Evolutionary conservation across 306 rosid species (phyloP), one percentile per base, ranked within the genome.

Genomic region (Gastrolobium villosum): DNA sequence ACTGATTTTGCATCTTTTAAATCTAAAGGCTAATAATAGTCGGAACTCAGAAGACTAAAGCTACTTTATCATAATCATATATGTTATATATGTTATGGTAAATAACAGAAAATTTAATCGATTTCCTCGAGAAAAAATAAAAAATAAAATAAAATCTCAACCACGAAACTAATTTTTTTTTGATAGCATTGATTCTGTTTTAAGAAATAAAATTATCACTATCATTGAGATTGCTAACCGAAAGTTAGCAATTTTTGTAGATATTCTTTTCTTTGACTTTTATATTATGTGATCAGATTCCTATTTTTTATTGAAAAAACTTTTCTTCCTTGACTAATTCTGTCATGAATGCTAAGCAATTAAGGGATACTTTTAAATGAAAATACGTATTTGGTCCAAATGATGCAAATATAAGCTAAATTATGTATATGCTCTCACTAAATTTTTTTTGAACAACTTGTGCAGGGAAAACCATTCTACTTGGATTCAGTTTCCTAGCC

Each of bases 391-490:
- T 40, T 50, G 67, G n/a, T 68, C 46, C 41, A 34, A 60, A 3
- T 75, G 40, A 45, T 74, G 49, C 4, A 31, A 54, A 5, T 57
- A 6, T 48, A 0, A 10, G 37, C 40, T 10, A 20, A 43, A 65
- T 62, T 54, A 61, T n/a, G n/a, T n/a, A n/a, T n/a, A n/a, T n/a
- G n/a, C 11, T 48, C 7, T n/a, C n/a, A 41, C 41, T 69, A 20
- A 74, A 45, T 15, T 44, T 70, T 70, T 78, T 64, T n/a, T n/a
- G 63, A 20, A 43, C 66, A 83, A 72, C 66, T 66, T 86, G 72
- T 86, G 90, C 97, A 96, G 98, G 96, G 97, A 92, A 91, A 88
- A 93, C 98, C 6, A 83, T 95, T 75, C 35, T 90, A 34, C 74
- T 95, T 73, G 99, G 98, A 68, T 57, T 85, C 65, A 43, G 86